A percentile compares a stretch with the other conserved stretches of the same genome.
Evolutionary conservation across 2,329 filamentous ascomycete species (phyloP).

Genomic region (Trichoderma endophyticum): DNA sequence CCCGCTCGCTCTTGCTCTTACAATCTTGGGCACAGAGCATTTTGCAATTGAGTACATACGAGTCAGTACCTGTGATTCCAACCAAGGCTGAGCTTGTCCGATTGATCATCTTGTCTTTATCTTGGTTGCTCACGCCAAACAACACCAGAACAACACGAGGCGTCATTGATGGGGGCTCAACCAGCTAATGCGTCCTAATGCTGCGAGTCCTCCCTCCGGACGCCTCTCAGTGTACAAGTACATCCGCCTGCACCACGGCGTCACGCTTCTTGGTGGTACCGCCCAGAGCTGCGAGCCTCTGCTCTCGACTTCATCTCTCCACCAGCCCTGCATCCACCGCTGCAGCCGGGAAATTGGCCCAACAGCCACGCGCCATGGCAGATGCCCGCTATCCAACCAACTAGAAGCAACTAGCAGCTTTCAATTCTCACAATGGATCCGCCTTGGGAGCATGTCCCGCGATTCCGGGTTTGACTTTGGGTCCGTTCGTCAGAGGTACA

Average conservation of each 20-base stretch:
- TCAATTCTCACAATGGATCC: background rate
- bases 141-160: background rate
- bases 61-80: background rate
- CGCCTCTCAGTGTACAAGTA: background rate
- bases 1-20: background rate
- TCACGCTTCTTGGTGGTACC: background rate
- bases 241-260: background rate
- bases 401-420: background rate
- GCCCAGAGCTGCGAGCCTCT: background rate
- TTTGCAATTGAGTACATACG: background rate
- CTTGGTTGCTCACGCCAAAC: background rate
- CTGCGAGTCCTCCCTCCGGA: background rate
- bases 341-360: constrained; percentile 26
- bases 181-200: background rate
- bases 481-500: background rate
- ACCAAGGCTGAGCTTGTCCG: background rate
- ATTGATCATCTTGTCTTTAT: background rate
- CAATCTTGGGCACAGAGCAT: background rate
- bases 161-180: background rate
- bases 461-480: constrained; percentile 17
- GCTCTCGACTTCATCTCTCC: constrained; percentile 15
- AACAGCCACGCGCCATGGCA: constrained; percentile 16
- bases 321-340: constrained; percentile 18
- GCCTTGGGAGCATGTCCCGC: constrained; percentile 15
- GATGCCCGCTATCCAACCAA: constrained; percentile 10